Conservation (phyloP, 352 stramenopile species). For the Globisporangium cederbergense region DNA sequence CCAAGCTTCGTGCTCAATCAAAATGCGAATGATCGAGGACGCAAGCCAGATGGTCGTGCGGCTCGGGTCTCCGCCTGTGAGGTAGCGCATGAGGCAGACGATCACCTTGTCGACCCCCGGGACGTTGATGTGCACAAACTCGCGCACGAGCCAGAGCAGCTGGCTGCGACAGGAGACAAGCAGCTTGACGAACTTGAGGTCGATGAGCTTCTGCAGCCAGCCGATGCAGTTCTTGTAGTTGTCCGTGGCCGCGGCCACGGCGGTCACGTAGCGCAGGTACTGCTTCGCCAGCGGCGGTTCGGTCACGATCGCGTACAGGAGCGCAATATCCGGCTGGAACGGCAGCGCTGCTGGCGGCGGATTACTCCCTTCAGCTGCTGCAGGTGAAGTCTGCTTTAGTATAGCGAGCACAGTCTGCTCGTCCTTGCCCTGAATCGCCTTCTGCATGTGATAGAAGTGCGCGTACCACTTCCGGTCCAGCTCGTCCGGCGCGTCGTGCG, state of each 20-base stretch:
- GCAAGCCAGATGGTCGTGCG: conserved; percentile 76
- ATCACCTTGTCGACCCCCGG: conserved; percentile 73
- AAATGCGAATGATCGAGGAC: conserved; percentile 71
- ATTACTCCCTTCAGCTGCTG: background rate
- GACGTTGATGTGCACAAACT: conserved; percentile 73
- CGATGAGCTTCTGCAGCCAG: conserved; percentile 79
- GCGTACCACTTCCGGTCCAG: conserved; percentile 85
- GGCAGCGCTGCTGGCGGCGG: conserved; percentile 28
- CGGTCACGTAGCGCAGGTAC: conserved; percentile 71
- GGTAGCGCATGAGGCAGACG: conserved; percentile 68
- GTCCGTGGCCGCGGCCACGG: conserved; percentile 37
- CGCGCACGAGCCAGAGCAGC: conserved; percentile 73
- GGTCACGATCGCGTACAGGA: conserved; percentile 79
- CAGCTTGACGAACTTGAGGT: conserved; percentile 80
- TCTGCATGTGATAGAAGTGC: conserved; percentile 86
- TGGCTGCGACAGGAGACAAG: conserved; percentile 72
- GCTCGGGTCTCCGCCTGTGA: conserved; percentile 60
- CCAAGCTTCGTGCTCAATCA: conserved; percentile 79
- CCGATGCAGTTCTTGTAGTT: conserved; percentile 77
- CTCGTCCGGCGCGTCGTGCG: conserved; percentile 73
- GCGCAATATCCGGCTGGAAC: conserved; percentile 76
- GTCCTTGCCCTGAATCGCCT: conserved; percentile 73
- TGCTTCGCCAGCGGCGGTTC: conserved; percentile 67
- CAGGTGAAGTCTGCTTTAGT: conserved; percentile 52
- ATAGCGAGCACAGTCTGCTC: conserved; percentile 45